Evolutionary conservation across 169 alveolate genomes (phyloP).

Genomic region (Plasmodium ovale): DNA sequence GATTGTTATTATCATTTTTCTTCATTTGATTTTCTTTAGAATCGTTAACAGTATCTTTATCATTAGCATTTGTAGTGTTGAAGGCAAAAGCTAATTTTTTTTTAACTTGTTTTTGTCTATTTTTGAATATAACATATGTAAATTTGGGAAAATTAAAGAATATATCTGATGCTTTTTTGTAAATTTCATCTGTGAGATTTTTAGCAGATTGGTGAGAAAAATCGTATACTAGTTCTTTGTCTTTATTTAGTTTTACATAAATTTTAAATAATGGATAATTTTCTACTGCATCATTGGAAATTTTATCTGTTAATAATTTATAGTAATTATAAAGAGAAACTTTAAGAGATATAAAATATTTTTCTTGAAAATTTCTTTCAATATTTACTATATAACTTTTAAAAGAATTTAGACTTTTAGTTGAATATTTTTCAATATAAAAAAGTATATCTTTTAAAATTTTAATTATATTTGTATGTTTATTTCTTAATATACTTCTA

Average conservation of each 20-base stretch:
- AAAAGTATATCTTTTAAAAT: slow-evolving; percentile 43
- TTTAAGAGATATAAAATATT: slow-evolving; percentile 69
- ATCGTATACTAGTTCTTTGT: slow-evolving; percentile 51
- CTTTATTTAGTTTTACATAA: slow-evolving; percentile 42
- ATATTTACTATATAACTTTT: slow-evolving; percentile 49
- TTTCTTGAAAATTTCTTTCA: slow-evolving; percentile 53
- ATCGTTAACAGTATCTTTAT: slow-evolving; percentile 19
- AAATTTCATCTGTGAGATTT: slow-evolving; percentile 66
- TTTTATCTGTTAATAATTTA: slow-evolving; percentile 68
- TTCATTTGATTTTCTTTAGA: slow-evolving; percentile 26
- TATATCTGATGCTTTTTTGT: slow-evolving; percentile 74
- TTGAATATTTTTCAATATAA: slow-evolving; percentile 63
- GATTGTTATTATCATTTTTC: slow-evolving; percentile 62
- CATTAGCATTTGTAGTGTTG: slow-evolving; percentile 43
- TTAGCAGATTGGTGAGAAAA: slow-evolving; percentile 68
- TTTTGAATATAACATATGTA: slow-evolving; percentile 52
- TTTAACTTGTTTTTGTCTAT: slow-evolving; percentile 70
- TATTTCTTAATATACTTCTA: slow-evolving; percentile 59
- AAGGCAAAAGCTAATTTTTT: slow-evolving; percentile 65
- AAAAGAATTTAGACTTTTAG: slow-evolving; percentile 63
- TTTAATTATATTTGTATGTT: slow-evolving; percentile 55
- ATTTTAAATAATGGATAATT: slow-evolving; percentile 73
- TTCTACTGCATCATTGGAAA: slow-evolving; percentile 70
- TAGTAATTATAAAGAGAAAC: slow-evolving; percentile 71
- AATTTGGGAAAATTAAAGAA: slow-evolving; percentile 48